phyloP scores from a whole-genome alignment of 352 stramenopile species.

The Phytophthora multivora region DNA sequence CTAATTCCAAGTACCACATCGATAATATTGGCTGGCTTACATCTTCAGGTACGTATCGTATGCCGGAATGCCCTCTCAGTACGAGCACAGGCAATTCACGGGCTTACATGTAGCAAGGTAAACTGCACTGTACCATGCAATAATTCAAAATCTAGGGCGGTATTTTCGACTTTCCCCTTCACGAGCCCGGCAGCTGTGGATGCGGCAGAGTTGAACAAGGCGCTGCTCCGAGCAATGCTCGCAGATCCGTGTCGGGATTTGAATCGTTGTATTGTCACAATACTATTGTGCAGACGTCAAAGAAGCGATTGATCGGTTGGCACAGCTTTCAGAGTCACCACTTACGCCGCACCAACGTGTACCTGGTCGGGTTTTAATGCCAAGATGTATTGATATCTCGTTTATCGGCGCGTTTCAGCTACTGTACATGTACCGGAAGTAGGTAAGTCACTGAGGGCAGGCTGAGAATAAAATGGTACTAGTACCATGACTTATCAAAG shows the following conservation, averaged over 20 bases:
- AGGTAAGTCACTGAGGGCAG: too few species aligned
- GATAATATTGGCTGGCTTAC: too few species aligned
- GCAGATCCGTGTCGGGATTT: slow-evolving; percentile 11
- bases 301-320: background rate
- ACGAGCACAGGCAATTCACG: too few species aligned
- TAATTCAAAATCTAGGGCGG: background rate
- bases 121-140: background rate
- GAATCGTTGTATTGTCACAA: slow-evolving; percentile 12
- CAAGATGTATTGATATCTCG: too few species aligned
- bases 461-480: too few species aligned
- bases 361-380: background rate
- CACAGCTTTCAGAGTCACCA: background rate
- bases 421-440: too few species aligned
- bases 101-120: background rate
- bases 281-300: slow-evolving; percentile 1
- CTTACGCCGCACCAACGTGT: background rate
- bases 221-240: too few species aligned
- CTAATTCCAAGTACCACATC: too few species aligned
- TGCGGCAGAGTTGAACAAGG: background rate
- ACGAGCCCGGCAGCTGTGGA: background rate
- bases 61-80: too few species aligned
- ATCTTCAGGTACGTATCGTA: too few species aligned
- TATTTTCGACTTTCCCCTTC: background rate
- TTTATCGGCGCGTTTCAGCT: too few species aligned
- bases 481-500: slow-evolving; percentile 1